Conservation (phyloP, 352 stramenopile genomes). For the Phytophthora citrophthora region DNA sequence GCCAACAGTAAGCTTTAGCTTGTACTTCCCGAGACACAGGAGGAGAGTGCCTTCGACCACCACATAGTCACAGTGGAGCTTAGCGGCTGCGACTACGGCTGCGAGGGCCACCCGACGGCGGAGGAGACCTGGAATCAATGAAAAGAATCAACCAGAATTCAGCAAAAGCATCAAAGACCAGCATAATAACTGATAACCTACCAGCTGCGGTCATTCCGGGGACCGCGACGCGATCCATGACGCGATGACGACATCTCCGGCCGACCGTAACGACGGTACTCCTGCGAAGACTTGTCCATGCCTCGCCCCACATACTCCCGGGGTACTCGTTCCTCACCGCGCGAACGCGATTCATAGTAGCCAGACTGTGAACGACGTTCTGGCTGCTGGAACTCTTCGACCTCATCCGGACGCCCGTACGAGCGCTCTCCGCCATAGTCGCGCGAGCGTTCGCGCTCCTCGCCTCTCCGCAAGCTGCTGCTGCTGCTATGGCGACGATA, state of each 20-base stretch:
- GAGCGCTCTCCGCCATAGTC: constrained; percentile 24
- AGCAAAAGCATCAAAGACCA: constrained; percentile 1
- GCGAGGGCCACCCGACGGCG: constrained; percentile 25
- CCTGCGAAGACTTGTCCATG: constrained; percentile 28
- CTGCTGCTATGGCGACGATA: constrained; percentile 33
- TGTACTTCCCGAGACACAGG: constrained; percentile 5
- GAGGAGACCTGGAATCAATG: constrained; percentile 27
- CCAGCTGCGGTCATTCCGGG: constrained; percentile 37
- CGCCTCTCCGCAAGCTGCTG: constrained; percentile 33
- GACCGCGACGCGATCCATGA: constrained; percentile 32
- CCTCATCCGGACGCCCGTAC: constrained; percentile 24
- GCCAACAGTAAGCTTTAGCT: constrained; percentile 9
- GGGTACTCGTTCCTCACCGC: constrained; percentile 24
- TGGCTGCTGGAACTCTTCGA: constrained; percentile 24
- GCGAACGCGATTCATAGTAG: constrained; percentile 26
- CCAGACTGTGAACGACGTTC: constrained; percentile 16
- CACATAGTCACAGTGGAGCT: constrained; percentile 6
- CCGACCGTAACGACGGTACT: constrained; percentile 34
- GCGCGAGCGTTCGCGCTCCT: constrained; percentile 33
- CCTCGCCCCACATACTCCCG: constrained; percentile 29
- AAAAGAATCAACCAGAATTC: background rate
- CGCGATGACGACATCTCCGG: constrained; percentile 32
- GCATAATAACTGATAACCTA: constrained; percentile 14
- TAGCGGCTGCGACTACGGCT: constrained; percentile 42
- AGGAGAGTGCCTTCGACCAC: background rate